Conservation (phyloP, 768 basidiomycete species). For the Boletus coccyginus region DNA sequence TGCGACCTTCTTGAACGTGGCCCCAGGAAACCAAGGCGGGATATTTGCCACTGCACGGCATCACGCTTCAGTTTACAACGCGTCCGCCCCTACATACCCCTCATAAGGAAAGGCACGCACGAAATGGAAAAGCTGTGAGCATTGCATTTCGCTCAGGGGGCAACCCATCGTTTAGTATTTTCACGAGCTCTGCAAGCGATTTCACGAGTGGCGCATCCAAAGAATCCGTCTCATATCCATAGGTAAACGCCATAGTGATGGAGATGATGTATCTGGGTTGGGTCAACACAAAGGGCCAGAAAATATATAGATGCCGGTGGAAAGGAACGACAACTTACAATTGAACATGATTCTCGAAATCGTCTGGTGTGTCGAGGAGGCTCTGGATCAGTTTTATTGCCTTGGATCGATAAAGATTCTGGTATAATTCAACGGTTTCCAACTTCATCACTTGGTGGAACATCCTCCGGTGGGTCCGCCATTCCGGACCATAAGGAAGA, state of each 20-base stretch:
- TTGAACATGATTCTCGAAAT: slow-evolving; percentile 25
- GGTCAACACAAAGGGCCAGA: neutral
- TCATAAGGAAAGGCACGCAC: slow-evolving; percentile 13
- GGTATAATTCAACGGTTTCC: slow-evolving; percentile 20
- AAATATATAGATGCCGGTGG: neutral
- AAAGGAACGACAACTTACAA: slow-evolving; percentile 12
- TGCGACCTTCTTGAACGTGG: slow-evolving; percentile 28
- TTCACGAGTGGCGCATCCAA: slow-evolving; percentile 27
- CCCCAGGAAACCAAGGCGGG: slow-evolving; percentile 31
- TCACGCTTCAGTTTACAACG: slow-evolving; percentile 1
- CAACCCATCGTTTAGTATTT: slow-evolving; percentile 22
- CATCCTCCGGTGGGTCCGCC: slow-evolving; percentile 28
- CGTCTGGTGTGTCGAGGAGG: slow-evolving; percentile 22
- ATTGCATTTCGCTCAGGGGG: slow-evolving; percentile 26
- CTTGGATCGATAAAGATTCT: slow-evolving; percentile 22
- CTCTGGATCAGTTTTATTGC: slow-evolving; percentile 14
- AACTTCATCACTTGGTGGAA: slow-evolving; percentile 27
- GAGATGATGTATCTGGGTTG: slow-evolving; percentile 28
- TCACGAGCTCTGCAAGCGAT: slow-evolving; percentile 23
- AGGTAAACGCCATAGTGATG: slow-evolving; percentile 31
- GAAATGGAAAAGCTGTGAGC: slow-evolving; percentile 29
- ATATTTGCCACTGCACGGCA: slow-evolving; percentile 23
- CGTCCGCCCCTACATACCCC: neutral
- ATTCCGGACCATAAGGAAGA: slow-evolving; percentile 26
- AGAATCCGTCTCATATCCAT: slow-evolving; percentile 27